Base-by-base conservation (phyloP, 192 early-diverging fungal genomes). In the Umbelopsis sp. region DNA sequence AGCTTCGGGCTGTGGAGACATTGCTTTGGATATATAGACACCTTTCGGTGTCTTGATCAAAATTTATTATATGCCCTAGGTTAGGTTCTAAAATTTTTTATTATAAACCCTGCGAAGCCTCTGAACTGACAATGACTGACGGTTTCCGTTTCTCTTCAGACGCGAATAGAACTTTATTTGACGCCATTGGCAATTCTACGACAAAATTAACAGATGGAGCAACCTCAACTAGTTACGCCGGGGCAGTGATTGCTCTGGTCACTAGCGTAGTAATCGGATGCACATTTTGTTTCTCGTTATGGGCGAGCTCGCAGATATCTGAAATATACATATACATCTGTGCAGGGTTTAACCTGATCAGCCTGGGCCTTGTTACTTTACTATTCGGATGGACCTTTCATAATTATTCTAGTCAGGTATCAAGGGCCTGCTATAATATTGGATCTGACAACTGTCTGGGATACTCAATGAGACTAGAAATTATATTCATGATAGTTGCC, bases 81-180 rank as follows among this genome's bases (percentile, higher is more conserved):
- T 70, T 45, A 69, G 67, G 22, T 17, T 14, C 12, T 41, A 41
- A 5, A 41, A n/a, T n/a, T n/a, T n/a, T n/a, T 11, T 5, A 41
- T 4, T 11, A 41, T 6, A 11, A 11, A 41, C 38, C 12, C 7
- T 41, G 2, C 12, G 4, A 6, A 41, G 12, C 38, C 38, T 1
- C 12, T 41, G 5, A 11, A 41, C 38, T 38, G 21, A 66, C n/a
- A 44, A 3, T 2, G 11, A 17, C 22, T 44, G 31, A 32, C 14
- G 22, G 12, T 66, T 31, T 66, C 17, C 21, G 16, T 45, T 22
- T 24, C 22, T 0, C 20, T 9, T 20, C 31, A 74, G 72, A 74
- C 45, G 72, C 72, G n/a, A 24, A 66, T 20, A 25, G 54, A 45
- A 45, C 47, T 24, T 47, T 74, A 10, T 31, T 54, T 68, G 67